Base-by-base conservation (phyloP, 768 basidiomycete genomes). In the Paxillus rubicundulus region DNA sequence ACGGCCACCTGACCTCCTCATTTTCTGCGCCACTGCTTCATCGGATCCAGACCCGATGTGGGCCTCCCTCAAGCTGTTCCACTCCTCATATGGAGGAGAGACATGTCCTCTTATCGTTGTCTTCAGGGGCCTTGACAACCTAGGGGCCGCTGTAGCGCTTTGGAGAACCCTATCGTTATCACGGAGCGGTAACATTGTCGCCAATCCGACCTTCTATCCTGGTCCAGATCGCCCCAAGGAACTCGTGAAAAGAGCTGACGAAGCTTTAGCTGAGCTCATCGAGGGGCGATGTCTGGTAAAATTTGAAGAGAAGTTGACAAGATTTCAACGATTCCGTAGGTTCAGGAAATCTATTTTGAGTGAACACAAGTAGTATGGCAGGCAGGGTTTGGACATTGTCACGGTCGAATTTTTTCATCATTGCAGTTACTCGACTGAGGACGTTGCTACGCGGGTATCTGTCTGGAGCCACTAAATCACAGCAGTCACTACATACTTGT, bases 91-190 rank as follows among this genome's bases (percentile, higher is more conserved):
- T 32, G 52, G 64, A 37, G 64, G 61, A 9, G 47, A 55, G 27
- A 59, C 47, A 18, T 58, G 53, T 49, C 64, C 64, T 2, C 37
- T 61, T 5, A 59, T 65, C 47, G 36, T 65, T 44, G 56, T 65
- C 42, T 57, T 65, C 36, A 41, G 43, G 44, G 64, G 64, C 9
- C 49, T 65, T 17, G 52, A 56, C 17, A 51, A 30, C 39, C 52
- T 30, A 13, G 57, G 55, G 36, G 53, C 50, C 14, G 63, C 63
- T 24, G 40, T 17, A 0, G 40, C 52, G 43, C 50, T 16, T 47
- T 64, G 63, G 63, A 45, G 20, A 28, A 9, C 47, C n/a, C 27
- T 60, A 28, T 60, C 58, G n/a, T 53, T 52, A 18, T 51, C 54
- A 0, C 49, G 44, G 20, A 13, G n/a, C n/a, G 52, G 53, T 9